Evolutionary conservation across 176 grass and related monocot species (phyloP).

Genomic region (Otatea glauca): DNA sequence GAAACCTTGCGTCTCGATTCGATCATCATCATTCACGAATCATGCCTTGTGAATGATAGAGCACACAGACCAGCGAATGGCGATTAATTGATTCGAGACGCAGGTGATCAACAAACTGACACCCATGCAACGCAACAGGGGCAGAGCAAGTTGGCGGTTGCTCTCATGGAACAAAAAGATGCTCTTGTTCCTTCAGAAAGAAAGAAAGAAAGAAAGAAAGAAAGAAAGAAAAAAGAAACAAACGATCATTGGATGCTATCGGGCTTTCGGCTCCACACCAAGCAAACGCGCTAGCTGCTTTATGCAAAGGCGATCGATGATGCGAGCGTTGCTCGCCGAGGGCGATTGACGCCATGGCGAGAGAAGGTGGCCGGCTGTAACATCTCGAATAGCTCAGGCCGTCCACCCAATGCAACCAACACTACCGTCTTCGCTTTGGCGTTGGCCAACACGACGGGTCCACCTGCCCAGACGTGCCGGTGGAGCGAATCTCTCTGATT

Average conservation of each 20-base stretch:
- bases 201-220: not conserved
- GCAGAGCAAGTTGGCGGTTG: not conserved
- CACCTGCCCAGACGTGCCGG: not conserved
- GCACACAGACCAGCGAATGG: not conserved
- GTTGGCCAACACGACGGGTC: conserved; percentile 2
- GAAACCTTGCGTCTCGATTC: not conserved
- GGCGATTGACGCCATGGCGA: not conserved
- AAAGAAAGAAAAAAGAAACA: too few species aligned
- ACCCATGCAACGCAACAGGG: not conserved
- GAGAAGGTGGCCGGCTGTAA: not conserved
- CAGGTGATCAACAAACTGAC: not conserved
- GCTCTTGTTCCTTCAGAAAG: not conserved
- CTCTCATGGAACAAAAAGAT: not conserved
- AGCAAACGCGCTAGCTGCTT: not conserved
- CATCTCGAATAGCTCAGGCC: not conserved
- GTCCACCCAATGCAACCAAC: not conserved
- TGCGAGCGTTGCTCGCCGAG: not conserved
- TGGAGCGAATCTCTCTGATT: not conserved
- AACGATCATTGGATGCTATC: not conserved
- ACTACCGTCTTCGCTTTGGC: not conserved
- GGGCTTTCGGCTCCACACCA: not conserved
- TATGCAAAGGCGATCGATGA: not conserved
- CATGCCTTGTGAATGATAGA: not conserved
- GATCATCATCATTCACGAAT: not conserved
- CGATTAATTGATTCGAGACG: not conserved